Evolutionary conservation across 2,329 filamentous ascomycete genomes (phyloP), one percentile per base, ranked within the genome.

Genomic region (Grosmannia serpens): DNA sequence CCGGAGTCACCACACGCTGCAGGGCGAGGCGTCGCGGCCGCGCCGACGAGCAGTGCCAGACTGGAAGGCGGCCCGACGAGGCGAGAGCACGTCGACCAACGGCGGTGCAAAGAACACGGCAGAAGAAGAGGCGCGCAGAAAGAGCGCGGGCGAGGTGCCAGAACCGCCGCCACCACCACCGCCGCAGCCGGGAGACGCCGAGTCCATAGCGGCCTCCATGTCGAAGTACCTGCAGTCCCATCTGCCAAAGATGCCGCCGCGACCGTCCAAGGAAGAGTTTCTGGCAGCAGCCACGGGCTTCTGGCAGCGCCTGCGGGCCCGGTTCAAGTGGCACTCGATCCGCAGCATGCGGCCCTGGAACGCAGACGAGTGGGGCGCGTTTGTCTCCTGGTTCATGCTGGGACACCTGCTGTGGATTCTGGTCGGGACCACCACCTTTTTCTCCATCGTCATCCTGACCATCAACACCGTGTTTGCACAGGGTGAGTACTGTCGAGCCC

Each of bases 261-360:
- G 91, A 24, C 92, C 94, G 6, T 92, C 87, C 9, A 96, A 95
- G 69, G 91, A 96, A 69, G 94, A 99, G 71, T 79, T 99, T 31
- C 77, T 99, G 41, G 87, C 89, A 24, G 92, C 94, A 5, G 91
- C 94, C 41, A 96, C 85, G 26, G 91, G 91, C 1, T 96, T 97
- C 70, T 94, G 90, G 85, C 87, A 95, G 62, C 83, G 94, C 54
- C 73, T 96, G 51, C 90, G 87, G 68, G 88, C 97, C 27, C 87
- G 91, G 47, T 95, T 97, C 75, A 99, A 99, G 73, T 99, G 94
- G 94, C 86, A 94, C 66, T 95, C 94, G 2, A 99, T 99, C 66
- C 81, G 91, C 68, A 96, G 91, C 69, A 89, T 88, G 70, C 82
- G 94, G 44, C 94, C 94, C 0, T 99, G 94, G 83, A 99, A 95